Evolutionary conservation across 2,329 filamentous ascomycete genomes (phyloP).

Genomic region (Sporothrix brasiliensis): DNA sequence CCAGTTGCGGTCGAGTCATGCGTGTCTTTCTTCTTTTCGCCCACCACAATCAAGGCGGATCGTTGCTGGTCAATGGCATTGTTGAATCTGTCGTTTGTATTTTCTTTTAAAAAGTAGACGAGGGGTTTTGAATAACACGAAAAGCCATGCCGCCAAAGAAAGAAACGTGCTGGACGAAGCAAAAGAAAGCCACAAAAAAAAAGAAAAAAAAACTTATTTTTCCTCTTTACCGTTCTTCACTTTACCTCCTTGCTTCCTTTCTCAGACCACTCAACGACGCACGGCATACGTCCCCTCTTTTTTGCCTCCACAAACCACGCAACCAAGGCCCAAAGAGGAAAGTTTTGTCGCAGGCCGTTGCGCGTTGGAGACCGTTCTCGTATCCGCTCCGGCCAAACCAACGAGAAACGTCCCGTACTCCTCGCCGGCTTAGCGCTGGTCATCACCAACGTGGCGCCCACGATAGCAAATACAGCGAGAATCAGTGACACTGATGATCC

Average conservation of each 20-base stretch:
- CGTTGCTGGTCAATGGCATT: too few species aligned
- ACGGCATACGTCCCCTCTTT: not conserved
- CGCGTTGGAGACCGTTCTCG: not conserved
- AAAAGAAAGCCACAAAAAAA: too few species aligned
- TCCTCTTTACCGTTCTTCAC: not conserved
- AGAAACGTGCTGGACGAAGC: too few species aligned
- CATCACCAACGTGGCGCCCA: not conserved
- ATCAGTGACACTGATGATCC: not conserved
- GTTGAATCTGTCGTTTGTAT: too few species aligned
- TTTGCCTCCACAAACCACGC: slow-evolving; percentile 6
- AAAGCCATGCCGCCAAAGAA: too few species aligned
- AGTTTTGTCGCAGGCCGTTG: not conserved
- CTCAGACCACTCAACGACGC: not conserved
- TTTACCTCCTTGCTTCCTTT: not conserved
- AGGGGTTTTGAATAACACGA: too few species aligned
- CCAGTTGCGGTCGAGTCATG: too few species aligned
- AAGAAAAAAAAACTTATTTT: not conserved
- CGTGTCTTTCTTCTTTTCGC: too few species aligned
- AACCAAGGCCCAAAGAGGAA: slow-evolving; percentile 8
- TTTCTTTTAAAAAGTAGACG: too few species aligned
- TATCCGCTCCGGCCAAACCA: not conserved
- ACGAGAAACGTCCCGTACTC: not conserved
- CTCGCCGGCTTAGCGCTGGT: slow-evolving; percentile 13
- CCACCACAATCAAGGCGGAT: too few species aligned
- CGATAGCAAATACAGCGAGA: not conserved